phyloP scores from a whole-genome alignment of 768 basidiomycete species.

The Lyophyllum atratum region DNA sequence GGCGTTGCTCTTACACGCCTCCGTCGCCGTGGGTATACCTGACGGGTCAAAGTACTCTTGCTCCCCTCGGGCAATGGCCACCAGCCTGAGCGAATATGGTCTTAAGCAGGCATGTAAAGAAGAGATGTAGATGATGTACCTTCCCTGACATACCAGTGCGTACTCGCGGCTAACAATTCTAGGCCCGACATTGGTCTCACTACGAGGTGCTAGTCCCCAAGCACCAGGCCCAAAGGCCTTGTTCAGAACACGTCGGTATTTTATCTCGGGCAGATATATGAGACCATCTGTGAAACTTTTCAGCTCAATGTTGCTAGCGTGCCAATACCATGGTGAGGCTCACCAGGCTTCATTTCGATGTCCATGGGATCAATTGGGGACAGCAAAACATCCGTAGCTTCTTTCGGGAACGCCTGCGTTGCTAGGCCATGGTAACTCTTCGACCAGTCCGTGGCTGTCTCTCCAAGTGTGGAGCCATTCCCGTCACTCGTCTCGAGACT shows the following conservation, averaged over 20 bases:
- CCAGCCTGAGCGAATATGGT: conserved; percentile 53
- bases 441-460: conserved; percentile 75
- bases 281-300: conserved; percentile 67
- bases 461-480: background rate
- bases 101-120: background rate
- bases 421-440: conserved; percentile 85
- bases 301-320: background rate
- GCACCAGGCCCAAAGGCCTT: conserved; percentile 94
- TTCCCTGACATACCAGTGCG: conserved; percentile 88
- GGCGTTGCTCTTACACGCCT: conserved; percentile 95
- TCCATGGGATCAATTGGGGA: conserved; percentile 76
- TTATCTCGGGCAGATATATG: conserved; percentile 95
- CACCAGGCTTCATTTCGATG: conserved; percentile 94
- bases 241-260: conserved; percentile 90
- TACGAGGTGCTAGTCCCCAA: conserved; percentile 94
- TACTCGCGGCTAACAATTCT: conserved; percentile 92
- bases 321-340: conserved; percentile 21
- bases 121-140: conserved; percentile 48
- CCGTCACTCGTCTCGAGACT: background rate
- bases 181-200: conserved; percentile 87
- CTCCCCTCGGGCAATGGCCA: conserved; percentile 90
- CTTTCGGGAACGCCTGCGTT: conserved; percentile 72
- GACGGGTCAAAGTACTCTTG: conserved; percentile 94
- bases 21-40: conserved; percentile 90
- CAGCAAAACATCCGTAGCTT: conserved; percentile 70